Evolutionary conservation across 2,329 filamentous ascomycete genomes (phyloP).

Genomic region (Paraconiothyrium sp.): DNA sequence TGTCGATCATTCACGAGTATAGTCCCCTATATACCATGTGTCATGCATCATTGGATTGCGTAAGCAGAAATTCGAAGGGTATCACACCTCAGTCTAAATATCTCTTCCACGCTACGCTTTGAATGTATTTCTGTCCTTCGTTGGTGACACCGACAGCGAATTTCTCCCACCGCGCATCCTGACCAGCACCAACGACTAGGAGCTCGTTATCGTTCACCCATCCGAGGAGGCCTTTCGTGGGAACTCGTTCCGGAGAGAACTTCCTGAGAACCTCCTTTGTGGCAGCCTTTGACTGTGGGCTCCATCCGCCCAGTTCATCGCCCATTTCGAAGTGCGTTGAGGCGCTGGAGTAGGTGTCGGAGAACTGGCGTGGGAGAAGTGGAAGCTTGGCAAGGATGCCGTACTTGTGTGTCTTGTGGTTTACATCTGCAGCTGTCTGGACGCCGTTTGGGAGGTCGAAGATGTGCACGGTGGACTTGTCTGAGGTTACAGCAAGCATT

Average conservation of each 20-base stretch:
- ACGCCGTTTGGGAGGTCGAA: slow-evolving; percentile 75
- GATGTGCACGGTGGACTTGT: slow-evolving; percentile 94
- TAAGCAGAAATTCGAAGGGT: neutral
- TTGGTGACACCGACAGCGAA: slow-evolving; percentile 76
- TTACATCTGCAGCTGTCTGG: slow-evolving; percentile 26
- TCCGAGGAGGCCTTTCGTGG: slow-evolving; percentile 84
- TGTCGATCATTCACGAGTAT: neutral
- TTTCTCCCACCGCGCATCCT: slow-evolving; percentile 87
- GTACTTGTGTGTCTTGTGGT: slow-evolving; percentile 69
- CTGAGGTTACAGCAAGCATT: slow-evolving; percentile 89
- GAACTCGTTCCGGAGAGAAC: slow-evolving; percentile 36
- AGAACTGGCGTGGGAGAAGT: slow-evolving; percentile 85
- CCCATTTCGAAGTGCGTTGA: slow-evolving; percentile 84
- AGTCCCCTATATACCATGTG: neutral
- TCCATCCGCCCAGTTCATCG: slow-evolving; percentile 66
- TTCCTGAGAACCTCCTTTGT: slow-evolving; percentile 51
- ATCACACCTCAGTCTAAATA: slow-evolving; percentile 64
- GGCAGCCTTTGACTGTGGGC: slow-evolving; percentile 54
- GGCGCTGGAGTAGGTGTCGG: slow-evolving; percentile 87
- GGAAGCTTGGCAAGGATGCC: slow-evolving; percentile 85
- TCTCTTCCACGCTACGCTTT: slow-evolving; percentile 82
- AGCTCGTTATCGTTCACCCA: slow-evolving; percentile 81
- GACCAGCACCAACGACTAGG: slow-evolving; percentile 79
- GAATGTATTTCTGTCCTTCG: slow-evolving; percentile 72
- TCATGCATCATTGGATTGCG: neutral